Conservation (phyloP, 305 asterid species). For the Fraxinus sp. region DNA sequence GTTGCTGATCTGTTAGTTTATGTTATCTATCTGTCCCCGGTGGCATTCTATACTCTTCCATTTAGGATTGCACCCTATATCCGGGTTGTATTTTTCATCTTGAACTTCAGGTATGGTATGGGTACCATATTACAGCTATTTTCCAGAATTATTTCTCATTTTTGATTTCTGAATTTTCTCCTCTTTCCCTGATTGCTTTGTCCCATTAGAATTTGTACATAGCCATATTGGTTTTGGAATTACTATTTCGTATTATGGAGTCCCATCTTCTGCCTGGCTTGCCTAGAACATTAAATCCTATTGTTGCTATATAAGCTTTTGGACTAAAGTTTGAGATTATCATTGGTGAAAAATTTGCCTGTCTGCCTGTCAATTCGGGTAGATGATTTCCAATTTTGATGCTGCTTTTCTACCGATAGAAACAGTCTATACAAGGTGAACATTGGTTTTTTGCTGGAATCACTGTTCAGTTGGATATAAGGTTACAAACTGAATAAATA, state of each 20-base stretch:
- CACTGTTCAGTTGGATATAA: neutral
- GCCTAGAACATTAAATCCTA: constrained; percentile 7
- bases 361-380: neutral
- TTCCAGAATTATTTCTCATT: neutral
- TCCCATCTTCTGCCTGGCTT: constrained; percentile 13
- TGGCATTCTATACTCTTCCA: constrained; percentile 63
- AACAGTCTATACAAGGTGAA: neutral
- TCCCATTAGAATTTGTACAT: neutral
- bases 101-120: constrained; percentile 61
- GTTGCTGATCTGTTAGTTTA: constrained; percentile 62
- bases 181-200: neutral
- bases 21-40: constrained; percentile 65
- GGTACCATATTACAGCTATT: constrained; percentile 9
- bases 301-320: constrained; percentile 5
- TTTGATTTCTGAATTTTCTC: constrained; percentile 17
- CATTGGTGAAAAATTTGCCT: neutral
- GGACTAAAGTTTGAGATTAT: neutral
- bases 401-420: neutral
- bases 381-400: neutral
- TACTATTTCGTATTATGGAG: neutral
- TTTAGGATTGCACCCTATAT: constrained; percentile 85
- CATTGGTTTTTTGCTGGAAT: constrained; percentile 7
- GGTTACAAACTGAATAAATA: neutral
- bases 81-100: constrained; percentile 71
- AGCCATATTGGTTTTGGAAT: neutral